Conservation (phyloP, 306 rosid species). For the Prunus mira region DNA sequence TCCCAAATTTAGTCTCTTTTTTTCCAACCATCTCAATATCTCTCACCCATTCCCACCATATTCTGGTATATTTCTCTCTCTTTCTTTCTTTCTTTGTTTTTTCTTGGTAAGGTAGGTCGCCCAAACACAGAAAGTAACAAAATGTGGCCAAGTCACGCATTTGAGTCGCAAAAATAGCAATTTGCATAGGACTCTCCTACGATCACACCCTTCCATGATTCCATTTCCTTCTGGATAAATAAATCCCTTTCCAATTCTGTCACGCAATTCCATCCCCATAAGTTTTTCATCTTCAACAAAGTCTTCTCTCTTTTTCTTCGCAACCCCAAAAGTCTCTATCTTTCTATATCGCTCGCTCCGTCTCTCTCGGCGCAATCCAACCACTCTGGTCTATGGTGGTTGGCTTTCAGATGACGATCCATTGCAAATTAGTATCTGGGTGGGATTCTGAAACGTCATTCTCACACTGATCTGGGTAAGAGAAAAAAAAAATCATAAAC, state of each 20-base stretch:
- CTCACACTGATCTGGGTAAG: slow-evolving; percentile 10
- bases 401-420: slow-evolving; percentile 27
- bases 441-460: slow-evolving; percentile 21
- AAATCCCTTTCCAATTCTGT: not conserved
- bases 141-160: too few relatives aligned
- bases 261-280: not conserved
- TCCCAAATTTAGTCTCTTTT: not conserved
- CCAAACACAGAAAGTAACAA: not conserved
- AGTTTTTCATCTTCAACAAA: not conserved
- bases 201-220: not conserved
- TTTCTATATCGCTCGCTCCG: not conserved
- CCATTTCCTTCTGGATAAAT: not conserved
- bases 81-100: not conserved
- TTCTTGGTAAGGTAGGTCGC: not conserved
- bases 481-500: not conserved
- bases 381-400: slow-evolving; percentile 1
- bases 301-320: not conserved
- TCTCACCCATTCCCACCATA: not conserved
- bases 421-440: not conserved
- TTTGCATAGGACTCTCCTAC: too few relatives aligned
- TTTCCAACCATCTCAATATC: not conserved
- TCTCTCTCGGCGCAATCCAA: slow-evolving; percentile 7
- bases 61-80: not conserved
- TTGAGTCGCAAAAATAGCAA: not conserved
- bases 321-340: not conserved